Base-by-base conservation (phyloP, 1,284 basidiomycete species). In the Rhodotorula mucilaginosa region DNA sequence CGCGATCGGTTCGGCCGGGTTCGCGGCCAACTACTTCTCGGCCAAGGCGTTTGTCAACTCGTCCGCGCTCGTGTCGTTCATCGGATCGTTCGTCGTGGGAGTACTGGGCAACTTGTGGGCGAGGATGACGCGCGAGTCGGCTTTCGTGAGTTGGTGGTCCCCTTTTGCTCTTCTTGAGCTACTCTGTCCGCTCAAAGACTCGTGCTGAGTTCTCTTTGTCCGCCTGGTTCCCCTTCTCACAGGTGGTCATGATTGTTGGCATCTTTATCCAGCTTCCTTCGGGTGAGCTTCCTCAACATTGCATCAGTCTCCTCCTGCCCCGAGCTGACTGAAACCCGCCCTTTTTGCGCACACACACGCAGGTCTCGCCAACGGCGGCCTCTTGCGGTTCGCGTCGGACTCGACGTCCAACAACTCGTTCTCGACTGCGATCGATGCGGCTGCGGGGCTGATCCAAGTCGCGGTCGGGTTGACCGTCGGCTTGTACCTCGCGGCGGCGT, bases 251-350 rank as follows among this genome's bases (percentile, higher is more conserved):
- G 19, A 64, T 74, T 19, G 65, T 75, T 87, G 90, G 70, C 5
- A 90, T 94, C 70, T 83, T 94, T 23, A 91, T 93, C 82, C 92
- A 95, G 82, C 86, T 95, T 0, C 93, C 92, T 0, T 90, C 89
- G 12, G 92, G 91, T 61, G 26, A 44, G 59, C 60, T 23, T 56
- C 39, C 16, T 7, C 5, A 15, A 26, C 47, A n/a, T 15, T 29
- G n/a, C 26, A 29, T 19, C 57, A 31, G 18, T 23, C 29, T 23
- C 29, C 57, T 31, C 57, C 29, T 0, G 13, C 47, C 48, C 29
- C 16, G 26, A 13, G 29, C 18, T 44, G 21, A 48, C 39, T n/a
- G 46, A 15, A 6, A 15, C 44, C 18, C 26, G 7, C 1, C 12
- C 65, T 23, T 12, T 21, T 26, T 12, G 13, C 57, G 2, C 5